Evolutionary conservation across 164 flowering plant species (phyloP), one percentile per base, ranked within the genome.

Genomic region (Vitis rupestris): DNA sequence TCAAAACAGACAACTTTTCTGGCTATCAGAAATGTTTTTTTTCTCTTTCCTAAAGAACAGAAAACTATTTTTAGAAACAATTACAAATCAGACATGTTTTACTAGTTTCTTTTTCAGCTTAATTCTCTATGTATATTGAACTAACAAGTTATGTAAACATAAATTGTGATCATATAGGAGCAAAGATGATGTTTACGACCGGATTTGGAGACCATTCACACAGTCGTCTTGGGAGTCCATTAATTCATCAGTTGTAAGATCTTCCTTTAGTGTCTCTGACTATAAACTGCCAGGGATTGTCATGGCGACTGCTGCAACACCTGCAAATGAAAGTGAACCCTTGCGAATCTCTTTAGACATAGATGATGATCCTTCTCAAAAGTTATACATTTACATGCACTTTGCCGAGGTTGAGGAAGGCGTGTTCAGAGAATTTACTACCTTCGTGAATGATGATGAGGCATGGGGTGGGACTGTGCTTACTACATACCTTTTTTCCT

Each of bases 391-490:
- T 4, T 81, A 68, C 72, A 12, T 81, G 65, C 78, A 86, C 73
- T 81, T 86, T 72, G 82, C 86, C 4, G 88, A 86, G 54, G 19
- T 84, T 3, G 61, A 68, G 17, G 7, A 47, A 50, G 60, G 53
- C 29, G 74, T 83, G 27, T 10, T 63, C 14, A 75, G 89, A 68
- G 70, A 71, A 64, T 74, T 85, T 69, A 59, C 49, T 49, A 70
- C 83, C 23, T 62, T 11, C 50, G 2, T 72, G 8, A 72, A 77
- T 59, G 86, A 76, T 0, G 12, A 44, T 0, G 44, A 37, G 44
- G 9, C 67, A 8, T 66, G 50, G 52, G 52, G 29, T n/a, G 49
- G 1, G 3, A 57, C 61, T 10, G 61, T 69, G 31, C 9, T 13
- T 27, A 80, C 81, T 11, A 0, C 0, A 0, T 79, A 79, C 63